A percentile compares a stretch with the other conserved stretches of the same genome.
Conservation (phyloP, 768 basidiomycete species). For the Rhodosporidiobolus odoratus region DNA sequence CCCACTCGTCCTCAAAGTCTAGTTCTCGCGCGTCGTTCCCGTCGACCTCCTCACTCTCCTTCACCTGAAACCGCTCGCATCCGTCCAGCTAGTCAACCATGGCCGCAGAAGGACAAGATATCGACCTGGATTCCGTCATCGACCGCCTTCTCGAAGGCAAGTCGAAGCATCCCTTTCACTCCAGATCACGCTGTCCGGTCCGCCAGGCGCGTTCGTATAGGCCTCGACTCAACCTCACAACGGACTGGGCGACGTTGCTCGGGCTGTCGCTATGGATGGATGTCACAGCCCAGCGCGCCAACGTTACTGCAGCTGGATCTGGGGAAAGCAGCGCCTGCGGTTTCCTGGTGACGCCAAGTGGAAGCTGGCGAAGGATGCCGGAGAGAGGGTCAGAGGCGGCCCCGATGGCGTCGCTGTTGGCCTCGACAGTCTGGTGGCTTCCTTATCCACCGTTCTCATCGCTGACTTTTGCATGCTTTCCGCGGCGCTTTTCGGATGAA, state of each 20-base stretch:
- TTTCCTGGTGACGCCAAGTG: slow-evolving; percentile 1
- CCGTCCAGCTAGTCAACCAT: slow-evolving; percentile 9
- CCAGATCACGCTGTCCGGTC: slow-evolving; percentile 37
- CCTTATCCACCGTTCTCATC: not conserved
- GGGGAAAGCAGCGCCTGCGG: not conserved
- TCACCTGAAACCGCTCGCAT: not conserved
- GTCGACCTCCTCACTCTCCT: not conserved
- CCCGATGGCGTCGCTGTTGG: not conserved
- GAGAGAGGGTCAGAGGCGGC: not conserved
- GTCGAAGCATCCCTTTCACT: slow-evolving; percentile 40
- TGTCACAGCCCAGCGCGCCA: not conserved
- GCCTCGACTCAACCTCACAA: no score
- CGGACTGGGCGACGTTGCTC: not conserved
- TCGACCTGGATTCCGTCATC: slow-evolving; percentile 99
- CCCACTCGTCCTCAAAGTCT: not conserved
- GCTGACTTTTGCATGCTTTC: not conserved
- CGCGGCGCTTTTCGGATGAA: not conserved
- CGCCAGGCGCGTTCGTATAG: not conserved
- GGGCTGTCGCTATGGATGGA: not conserved
- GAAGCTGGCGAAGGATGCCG: not conserved
- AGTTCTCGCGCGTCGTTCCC: not conserved
- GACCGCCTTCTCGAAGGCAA: slow-evolving; percentile 95
- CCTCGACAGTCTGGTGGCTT: not conserved
- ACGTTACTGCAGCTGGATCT: not conserved
- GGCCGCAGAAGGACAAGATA: slow-evolving; percentile 57